A percentile compares a stretch with the other conserved stretches of the same genome.
phyloP scores from a whole-genome alignment of 2,329 filamentous ascomycete genomes.

The Colletotrichum nymphaeae region DNA sequence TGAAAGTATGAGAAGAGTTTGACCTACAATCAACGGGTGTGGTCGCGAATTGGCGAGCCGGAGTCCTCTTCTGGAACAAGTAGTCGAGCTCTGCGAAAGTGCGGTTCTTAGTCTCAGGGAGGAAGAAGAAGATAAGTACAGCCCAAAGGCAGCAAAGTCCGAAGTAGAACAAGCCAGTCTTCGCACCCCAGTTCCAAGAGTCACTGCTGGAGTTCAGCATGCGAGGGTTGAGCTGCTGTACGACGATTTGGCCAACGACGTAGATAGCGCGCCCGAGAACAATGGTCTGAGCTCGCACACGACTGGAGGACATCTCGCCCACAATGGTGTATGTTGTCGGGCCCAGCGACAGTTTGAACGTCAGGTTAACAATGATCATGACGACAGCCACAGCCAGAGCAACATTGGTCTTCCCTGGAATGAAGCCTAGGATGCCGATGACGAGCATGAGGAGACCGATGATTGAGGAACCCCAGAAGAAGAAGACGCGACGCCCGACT shows the following conservation, averaged over 20 bases:
- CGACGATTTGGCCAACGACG: constrained; percentile 53
- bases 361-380: constrained; percentile 52
- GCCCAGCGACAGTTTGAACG: constrained; percentile 58
- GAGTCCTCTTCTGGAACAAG: constrained; percentile 53
- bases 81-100: constrained; percentile 60
- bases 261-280: constrained; percentile 56
- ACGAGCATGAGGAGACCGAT: constrained; percentile 54
- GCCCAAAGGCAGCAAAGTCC: constrained; percentile 54
- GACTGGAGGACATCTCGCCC: constrained; percentile 55
- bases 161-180: constrained; percentile 49
- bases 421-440: constrained; percentile 52
- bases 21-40: constrained; percentile 44
- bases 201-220: constrained; percentile 44
- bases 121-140: constrained; percentile 55
- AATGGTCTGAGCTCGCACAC: constrained; percentile 58
- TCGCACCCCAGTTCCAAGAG: constrained; percentile 51
- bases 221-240: constrained; percentile 51
- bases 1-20: constrained; percentile 8
- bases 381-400: constrained; percentile 49
- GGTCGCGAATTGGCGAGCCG: constrained; percentile 47
- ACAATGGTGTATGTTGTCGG: constrained; percentile 58
- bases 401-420: constrained; percentile 35
- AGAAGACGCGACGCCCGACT: constrained; percentile 53
- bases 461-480: constrained; percentile 51
- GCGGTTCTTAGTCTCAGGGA: constrained; percentile 58